Evolutionary conservation across 257 asterid species (phyloP).

Genomic region (Parsonsia alboflavescens): DNA sequence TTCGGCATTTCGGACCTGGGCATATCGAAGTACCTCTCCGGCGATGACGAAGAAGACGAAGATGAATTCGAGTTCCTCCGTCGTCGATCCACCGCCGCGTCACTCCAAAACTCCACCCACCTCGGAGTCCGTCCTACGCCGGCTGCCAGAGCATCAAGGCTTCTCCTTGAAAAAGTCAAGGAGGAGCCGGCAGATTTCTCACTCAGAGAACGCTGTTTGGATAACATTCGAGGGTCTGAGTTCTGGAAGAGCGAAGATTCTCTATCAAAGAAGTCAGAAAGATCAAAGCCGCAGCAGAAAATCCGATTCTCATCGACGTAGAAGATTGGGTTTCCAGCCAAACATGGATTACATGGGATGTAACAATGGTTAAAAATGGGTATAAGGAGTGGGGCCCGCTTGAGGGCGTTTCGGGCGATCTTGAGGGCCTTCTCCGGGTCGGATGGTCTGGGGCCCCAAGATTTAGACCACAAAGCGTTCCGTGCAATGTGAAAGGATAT

Average conservation of each 20-base stretch:
- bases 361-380: slow-evolving; percentile 88
- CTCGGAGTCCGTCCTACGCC: slow-evolving; percentile 58
- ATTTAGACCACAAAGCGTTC: slow-evolving; percentile 74
- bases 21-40: slow-evolving; percentile 66
- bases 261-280: slow-evolving; percentile 79
- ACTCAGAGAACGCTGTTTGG: slow-evolving; percentile 37
- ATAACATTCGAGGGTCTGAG: slow-evolving; percentile 27
- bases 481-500: slow-evolving; percentile 81
- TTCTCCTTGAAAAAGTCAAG: slow-evolving; percentile 45
- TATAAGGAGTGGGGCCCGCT: slow-evolving; percentile 75
- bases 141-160: slow-evolving; percentile 39
- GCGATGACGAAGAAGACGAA: slow-evolving; percentile 60
- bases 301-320: slow-evolving; percentile 74
- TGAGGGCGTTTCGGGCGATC: slow-evolving; percentile 67
- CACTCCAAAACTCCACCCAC: slow-evolving; percentile 99
- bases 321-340: slow-evolving; percentile 87
- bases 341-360: slow-evolving; percentile 73
- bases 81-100: slow-evolving; percentile 72
- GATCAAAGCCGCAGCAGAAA: slow-evolving; percentile 85
- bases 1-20: slow-evolving; percentile 63
- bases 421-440: slow-evolving; percentile 71
- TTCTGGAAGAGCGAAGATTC: slow-evolving; percentile 50
- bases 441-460: slow-evolving; percentile 80
- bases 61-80: slow-evolving; percentile 70
- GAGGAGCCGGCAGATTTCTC: slow-evolving; percentile 47